phyloP scores from a whole-genome alignment of 2,329 filamentous ascomycete genomes.

The Sphaerulina populicola region DNA sequence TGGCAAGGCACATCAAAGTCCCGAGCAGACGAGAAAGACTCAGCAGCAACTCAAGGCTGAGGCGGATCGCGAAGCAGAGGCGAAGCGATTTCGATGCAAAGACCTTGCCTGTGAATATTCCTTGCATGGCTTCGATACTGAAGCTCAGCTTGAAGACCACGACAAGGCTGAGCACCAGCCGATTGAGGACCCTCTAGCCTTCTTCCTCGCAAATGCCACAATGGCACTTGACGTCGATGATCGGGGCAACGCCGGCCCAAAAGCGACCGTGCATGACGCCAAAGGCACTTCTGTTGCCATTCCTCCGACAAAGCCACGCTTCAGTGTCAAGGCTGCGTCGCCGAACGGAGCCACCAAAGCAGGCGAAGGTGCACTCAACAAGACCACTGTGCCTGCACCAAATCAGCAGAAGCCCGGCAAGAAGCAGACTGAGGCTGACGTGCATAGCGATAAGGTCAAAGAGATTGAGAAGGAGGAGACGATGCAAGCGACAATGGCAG shows the following conservation, averaged over 20 bases:
- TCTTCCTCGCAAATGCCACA: slow-evolving; percentile 45
- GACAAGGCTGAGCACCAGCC: slow-evolving; percentile 46
- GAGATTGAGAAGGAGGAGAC: slow-evolving; percentile 24
- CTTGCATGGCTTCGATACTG: slow-evolving; percentile 47
- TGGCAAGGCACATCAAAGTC: slow-evolving; percentile 33
- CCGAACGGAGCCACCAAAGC: slow-evolving; percentile 14
- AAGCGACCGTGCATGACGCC: slow-evolving; percentile 22
- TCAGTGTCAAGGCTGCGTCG: slow-evolving; percentile 15
- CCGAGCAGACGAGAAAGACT: slow-evolving; percentile 41
- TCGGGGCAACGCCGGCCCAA: slow-evolving; percentile 32
- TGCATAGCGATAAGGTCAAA: slow-evolving; percentile 15
- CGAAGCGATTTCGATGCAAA: slow-evolving; percentile 48
- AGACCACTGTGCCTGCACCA: slow-evolving; percentile 8
- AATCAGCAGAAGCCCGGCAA: slow-evolving; percentile 16
- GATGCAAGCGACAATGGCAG: slow-evolving; percentile 26
- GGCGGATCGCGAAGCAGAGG: slow-evolving; percentile 36
- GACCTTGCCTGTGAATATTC: slow-evolving; percentile 45
- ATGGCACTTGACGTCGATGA: slow-evolving; percentile 41
- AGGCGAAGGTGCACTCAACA: slow-evolving; percentile 10
- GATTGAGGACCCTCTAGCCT: slow-evolving; percentile 50
- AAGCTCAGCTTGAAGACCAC: slow-evolving; percentile 44
- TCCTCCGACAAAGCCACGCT: slow-evolving; percentile 11
- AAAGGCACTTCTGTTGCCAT: slow-evolving; percentile 1
- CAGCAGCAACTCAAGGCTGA: slow-evolving; percentile 33
- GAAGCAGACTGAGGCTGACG: slow-evolving; percentile 17